Conservation (phyloP, 2,329 filamentous ascomycete genomes). For the Amesomyces nigricolor region DNA sequence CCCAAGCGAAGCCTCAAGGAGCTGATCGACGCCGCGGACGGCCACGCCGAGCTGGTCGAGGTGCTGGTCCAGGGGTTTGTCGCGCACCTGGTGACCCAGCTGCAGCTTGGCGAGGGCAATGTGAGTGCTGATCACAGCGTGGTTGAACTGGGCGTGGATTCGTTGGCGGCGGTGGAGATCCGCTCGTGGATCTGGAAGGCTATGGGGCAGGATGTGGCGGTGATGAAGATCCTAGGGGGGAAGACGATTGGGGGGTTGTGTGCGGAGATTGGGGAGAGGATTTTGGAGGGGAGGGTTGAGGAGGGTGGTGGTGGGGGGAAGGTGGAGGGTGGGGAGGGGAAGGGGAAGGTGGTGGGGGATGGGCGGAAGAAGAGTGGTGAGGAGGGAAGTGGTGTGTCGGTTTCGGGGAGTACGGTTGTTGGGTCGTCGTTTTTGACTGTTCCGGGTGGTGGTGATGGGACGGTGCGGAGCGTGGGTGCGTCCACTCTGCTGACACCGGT, state of each 20-base stretch:
- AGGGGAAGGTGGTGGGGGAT: neutral
- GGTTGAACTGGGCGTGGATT: constrained; percentile 38
- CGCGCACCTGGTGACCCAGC: constrained; percentile 28
- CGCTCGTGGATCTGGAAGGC: constrained; percentile 43
- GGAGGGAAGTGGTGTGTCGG: too few relatives aligned
- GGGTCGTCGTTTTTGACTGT: too few relatives aligned
- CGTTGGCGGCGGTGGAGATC: constrained; percentile 38
- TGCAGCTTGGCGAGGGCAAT: constrained; percentile 29
- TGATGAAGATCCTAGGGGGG: constrained; percentile 40
- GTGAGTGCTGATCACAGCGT: constrained; percentile 32
- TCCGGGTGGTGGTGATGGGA: too few relatives aligned
- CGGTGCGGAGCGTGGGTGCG: too few relatives aligned
- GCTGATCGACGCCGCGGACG: constrained; percentile 24
- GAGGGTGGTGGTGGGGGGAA: neutral
- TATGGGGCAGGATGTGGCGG: constrained; percentile 38
- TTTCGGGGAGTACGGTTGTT: too few relatives aligned
- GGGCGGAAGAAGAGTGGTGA: too few relatives aligned
- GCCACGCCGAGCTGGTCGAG: constrained; percentile 23
- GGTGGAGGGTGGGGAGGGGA: neutral
- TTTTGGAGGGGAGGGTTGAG: constrained; percentile 6
- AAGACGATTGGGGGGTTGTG: constrained; percentile 26
- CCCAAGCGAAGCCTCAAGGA: constrained; percentile 28
- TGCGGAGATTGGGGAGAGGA: constrained; percentile 14
- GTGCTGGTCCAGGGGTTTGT: constrained; percentile 29
- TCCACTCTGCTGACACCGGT: too few relatives aligned